Evolutionary conservation across 352 stramenopile genomes (phyloP).

Genomic region (Globisporangium megalacanthum): DNA sequence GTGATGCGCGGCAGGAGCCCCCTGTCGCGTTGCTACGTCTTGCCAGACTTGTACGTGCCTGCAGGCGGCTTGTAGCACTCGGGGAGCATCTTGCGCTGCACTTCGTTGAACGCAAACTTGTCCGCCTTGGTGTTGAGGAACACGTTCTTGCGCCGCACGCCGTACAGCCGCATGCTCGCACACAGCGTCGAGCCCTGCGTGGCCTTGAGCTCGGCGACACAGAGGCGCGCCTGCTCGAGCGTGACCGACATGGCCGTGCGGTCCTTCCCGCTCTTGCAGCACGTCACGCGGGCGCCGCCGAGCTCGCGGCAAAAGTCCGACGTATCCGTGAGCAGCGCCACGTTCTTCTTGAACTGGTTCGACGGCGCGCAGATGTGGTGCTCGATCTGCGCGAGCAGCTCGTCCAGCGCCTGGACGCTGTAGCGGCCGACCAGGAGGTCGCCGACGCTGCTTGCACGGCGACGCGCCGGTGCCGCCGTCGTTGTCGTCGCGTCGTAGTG

Average conservation of each 20-base stretch:
- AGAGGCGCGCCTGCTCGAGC: conserved; percentile 85
- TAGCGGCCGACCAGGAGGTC: conserved; percentile 16
- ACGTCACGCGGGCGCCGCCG: conserved; percentile 91
- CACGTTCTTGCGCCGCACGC: conserved; percentile 74
- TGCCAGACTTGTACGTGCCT: conserved; percentile 82
- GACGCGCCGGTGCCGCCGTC: conserved; percentile 2
- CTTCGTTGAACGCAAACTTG: conserved; percentile 86
- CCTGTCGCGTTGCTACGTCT: conserved; percentile 29
- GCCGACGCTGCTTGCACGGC: conserved; percentile 13
- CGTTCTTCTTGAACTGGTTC: conserved; percentile 81
- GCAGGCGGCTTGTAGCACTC: conserved; percentile 80
- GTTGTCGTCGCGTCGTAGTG: not conserved
- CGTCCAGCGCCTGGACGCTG: conserved; percentile 55
- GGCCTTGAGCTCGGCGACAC: conserved; percentile 48
- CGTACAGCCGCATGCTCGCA: conserved; percentile 69
- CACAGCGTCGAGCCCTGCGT: conserved; percentile 51
- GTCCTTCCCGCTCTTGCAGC: conserved; percentile 98
- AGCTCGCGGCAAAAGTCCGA: conserved; percentile 83
- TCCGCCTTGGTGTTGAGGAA: conserved; percentile 80
- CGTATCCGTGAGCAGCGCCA: conserved; percentile 70
- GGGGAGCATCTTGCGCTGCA: conserved; percentile 82
- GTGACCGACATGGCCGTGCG: conserved; percentile 97
- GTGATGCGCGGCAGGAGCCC: not conserved
- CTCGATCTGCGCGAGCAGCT: conserved; percentile 61
- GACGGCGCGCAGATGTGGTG: conserved; percentile 61